Evolutionary conservation across 331 rosid genomes (phyloP).

Genomic region (Telfairia occidentalis): DNA sequence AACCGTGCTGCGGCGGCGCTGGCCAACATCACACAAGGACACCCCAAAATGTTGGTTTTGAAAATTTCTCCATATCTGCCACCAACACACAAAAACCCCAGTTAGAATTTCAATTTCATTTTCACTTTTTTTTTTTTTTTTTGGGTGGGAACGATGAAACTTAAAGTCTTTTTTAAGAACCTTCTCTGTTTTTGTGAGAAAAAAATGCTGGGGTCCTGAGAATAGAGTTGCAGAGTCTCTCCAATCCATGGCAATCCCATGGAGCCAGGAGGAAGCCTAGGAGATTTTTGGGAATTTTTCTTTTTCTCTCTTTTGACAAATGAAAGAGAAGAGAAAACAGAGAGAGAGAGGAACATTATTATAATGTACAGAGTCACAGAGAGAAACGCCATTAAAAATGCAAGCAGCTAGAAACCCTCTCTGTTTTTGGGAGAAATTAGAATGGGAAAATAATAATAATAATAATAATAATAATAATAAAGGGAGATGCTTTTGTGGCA

Average conservation of each 20-base stretch:
- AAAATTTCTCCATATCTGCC: conserved; percentile 78
- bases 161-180: conserved; percentile 13
- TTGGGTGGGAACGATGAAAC: background rate
- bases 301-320: conserved; percentile 23
- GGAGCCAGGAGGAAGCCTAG: conserved; percentile 79
- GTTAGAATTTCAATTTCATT: background rate
- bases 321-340: conserved; percentile 15
- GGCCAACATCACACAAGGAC: conserved; percentile 71
- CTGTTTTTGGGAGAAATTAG: background rate
- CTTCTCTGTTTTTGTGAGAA: conserved; percentile 61
- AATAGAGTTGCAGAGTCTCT: conserved; percentile 73
- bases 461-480: background rate
- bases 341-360: conserved; percentile 26
- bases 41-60: conserved; percentile 62
- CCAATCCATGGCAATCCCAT: conserved; percentile 82
- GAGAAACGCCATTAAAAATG: conserved; percentile 42
- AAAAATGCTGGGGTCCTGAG: conserved; percentile 64
- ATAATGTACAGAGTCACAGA: conserved; percentile 17
- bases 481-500: background rate
- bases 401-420: conserved; percentile 3
- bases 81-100: background rate
- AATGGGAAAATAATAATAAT: too few species aligned
- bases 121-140: background rate
- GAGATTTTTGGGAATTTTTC: background rate
- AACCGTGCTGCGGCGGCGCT: conserved; percentile 73